phyloP scores from a whole-genome alignment of 768 basidiomycete genomes.

The Leccinum longicurvipes region DNA sequence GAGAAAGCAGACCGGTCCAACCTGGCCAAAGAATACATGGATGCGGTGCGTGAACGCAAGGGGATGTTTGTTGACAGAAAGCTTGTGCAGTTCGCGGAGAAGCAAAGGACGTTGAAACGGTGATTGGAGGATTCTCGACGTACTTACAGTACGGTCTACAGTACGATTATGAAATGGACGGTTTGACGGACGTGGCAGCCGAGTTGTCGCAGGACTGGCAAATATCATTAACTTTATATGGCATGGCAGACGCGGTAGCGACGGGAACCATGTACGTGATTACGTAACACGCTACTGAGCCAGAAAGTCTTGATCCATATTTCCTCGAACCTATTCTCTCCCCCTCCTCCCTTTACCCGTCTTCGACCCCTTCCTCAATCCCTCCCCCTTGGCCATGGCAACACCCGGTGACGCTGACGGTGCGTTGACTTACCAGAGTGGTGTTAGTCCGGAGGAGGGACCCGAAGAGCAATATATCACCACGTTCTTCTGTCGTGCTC shows the following conservation, averaged over 20 bases:
- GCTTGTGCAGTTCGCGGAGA: constrained; percentile 94
- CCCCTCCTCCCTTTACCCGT: constrained; percentile 11
- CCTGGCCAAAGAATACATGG: constrained; percentile 92
- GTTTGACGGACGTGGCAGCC: constrained; percentile 4
- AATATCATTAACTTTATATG: too few species aligned
- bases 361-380: not conserved
- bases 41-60: constrained; percentile 84
- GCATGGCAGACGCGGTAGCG: constrained; percentile 12
- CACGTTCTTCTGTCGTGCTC: constrained; percentile 84
- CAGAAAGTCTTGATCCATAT: constrained; percentile 15
- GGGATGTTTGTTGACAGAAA: constrained; percentile 95
- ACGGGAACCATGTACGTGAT: constrained; percentile 12
- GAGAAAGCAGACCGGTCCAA: constrained; percentile 94
- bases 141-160: not conserved
- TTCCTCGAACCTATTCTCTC: not conserved
- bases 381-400: constrained; percentile 7
- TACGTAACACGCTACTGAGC: constrained; percentile 23
- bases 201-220: not conserved
- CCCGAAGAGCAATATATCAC: constrained; percentile 58
- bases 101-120: constrained; percentile 84
- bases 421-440: constrained; percentile 17
- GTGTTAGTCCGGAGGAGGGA: constrained; percentile 26
- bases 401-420: constrained; percentile 24
- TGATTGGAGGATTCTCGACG: constrained; percentile 22
- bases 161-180: constrained; percentile 10